These are phyloP conservation scores for Neotropicomus parvogracilis DNA, from an alignment of 1,284 basidiomycete species.

Conservation along the genomic window DNA sequence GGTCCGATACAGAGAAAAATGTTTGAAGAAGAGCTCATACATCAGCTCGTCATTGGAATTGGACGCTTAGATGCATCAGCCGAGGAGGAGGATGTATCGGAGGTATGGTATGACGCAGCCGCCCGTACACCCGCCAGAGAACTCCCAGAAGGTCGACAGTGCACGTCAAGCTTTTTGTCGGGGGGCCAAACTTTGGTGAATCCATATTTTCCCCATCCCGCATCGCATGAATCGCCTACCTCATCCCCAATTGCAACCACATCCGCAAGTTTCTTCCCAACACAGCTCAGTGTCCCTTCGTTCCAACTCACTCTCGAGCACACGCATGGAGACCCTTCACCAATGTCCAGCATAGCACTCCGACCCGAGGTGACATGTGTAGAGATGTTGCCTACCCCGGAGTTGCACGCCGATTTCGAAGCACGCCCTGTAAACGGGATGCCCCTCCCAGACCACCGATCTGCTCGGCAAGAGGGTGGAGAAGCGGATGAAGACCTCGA, in stretches of 20 bases:
- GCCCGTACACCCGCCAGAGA: constrained; percentile 34
- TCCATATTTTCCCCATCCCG: constrained; percentile 34
- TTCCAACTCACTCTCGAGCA: constrained; percentile 23
- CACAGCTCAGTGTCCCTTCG: constrained; percentile 15
- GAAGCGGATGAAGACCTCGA: constrained; percentile 35
- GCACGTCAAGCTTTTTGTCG: constrained; percentile 10
- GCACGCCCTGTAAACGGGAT: constrained; percentile 14
- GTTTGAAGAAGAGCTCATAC: constrained; percentile 76
- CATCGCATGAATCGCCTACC: constrained; percentile 21
- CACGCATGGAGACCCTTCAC: constrained; percentile 14
- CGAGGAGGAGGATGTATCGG: constrained; percentile 32
- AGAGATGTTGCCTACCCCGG: constrained; percentile 8
- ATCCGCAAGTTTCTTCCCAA: constrained; percentile 14
- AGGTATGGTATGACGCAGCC: constrained; percentile 32
- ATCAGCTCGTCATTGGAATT: constrained; percentile 86
- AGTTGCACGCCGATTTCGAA: constrained; percentile 11
- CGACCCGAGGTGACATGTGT: constrained; percentile 20
- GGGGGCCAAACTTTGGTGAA: constrained; percentile 23
- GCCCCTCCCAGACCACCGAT: constrained; percentile 15
- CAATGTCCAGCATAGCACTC: constrained; percentile 10
- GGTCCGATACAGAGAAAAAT: constrained; percentile 52
- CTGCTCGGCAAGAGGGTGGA: constrained; percentile 17
- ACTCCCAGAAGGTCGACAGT: constrained; percentile 21
- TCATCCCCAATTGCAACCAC: constrained; percentile 14
- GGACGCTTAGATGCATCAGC: constrained; percentile 64